Conservation (phyloP, 1,139 yeast species). For the Debaryomycetaceae sp. region DNA sequence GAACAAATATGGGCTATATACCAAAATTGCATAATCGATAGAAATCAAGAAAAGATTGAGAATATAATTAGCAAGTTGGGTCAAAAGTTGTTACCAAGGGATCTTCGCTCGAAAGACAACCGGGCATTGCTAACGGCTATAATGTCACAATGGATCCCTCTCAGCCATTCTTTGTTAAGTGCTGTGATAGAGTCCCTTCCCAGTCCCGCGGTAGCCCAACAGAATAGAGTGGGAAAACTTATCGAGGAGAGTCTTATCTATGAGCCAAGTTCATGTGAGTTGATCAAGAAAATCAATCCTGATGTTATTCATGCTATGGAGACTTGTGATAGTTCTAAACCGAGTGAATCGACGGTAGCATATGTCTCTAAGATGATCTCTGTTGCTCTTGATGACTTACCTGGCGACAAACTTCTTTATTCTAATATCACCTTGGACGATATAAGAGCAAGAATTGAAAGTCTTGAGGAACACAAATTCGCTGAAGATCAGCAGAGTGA, state of each 20-base stretch:
- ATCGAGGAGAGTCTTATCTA: constrained; percentile 47
- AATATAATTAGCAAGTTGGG: constrained; percentile 72
- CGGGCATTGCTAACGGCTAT: constrained; percentile 61
- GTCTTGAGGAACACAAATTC: constrained; percentile 53
- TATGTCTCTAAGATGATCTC: constrained; percentile 90
- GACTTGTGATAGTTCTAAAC: constrained; percentile 51
- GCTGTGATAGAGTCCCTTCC: constrained; percentile 85
- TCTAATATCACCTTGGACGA: constrained; percentile 51
- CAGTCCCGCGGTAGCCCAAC: constrained; percentile 76
- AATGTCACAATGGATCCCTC: constrained; percentile 93
- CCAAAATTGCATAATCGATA: constrained; percentile 60
- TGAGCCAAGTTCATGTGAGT: constrained; percentile 33
- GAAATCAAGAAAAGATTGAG: constrained; percentile 67
- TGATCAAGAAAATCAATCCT: constrained; percentile 38
- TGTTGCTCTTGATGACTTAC: constrained; percentile 76
- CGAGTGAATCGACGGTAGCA: constrained; percentile 64
- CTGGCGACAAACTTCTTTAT: constrained; percentile 41
- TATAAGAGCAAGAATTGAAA: constrained; percentile 60
- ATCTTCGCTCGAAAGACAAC: constrained; percentile 74
- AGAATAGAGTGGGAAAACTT: constrained; percentile 63
- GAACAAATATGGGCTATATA: constrained; percentile 94
- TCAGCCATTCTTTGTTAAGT: constrained; percentile 78
- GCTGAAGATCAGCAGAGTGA: constrained; percentile 56
- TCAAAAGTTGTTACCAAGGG: constrained; percentile 70
- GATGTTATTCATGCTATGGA: constrained; percentile 54